phyloP scores from a whole-genome alignment of 2,329 filamentous ascomycete genomes.

The Diaporthe sp. region DNA sequence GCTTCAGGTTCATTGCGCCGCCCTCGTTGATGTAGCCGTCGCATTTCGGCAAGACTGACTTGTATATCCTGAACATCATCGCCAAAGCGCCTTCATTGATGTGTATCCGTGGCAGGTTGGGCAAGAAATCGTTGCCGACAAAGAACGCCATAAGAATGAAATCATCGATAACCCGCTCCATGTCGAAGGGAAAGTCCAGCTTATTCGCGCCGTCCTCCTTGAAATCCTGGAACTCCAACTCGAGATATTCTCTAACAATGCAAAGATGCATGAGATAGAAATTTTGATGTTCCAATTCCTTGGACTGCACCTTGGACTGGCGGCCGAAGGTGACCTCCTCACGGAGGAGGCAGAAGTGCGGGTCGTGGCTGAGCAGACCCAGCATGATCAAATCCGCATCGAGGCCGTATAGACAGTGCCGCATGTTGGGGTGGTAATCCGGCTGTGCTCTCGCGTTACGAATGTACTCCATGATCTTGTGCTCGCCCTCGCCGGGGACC shows the following conservation, averaged over 20 bases:
- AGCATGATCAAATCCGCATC: slow-evolving; percentile 99
- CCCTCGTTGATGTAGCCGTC: slow-evolving; percentile 97
- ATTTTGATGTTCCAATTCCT: slow-evolving; percentile 98
- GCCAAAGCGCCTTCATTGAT: slow-evolving; percentile 98
- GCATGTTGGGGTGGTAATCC: slow-evolving; percentile 91
- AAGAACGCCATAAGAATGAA: slow-evolving; percentile 99
- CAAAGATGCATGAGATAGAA: slow-evolving; percentile 98
- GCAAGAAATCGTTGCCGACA: slow-evolving; percentile 98
- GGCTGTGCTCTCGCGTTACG: slow-evolving; percentile 96
- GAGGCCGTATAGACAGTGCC: slow-evolving; percentile 96
- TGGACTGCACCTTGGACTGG: slow-evolving; percentile 87
- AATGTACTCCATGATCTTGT: slow-evolving; percentile 99
- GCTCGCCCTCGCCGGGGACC: slow-evolving; percentile 97
- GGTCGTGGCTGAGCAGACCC: slow-evolving; percentile 95
- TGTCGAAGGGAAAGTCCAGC: slow-evolving; percentile 85
- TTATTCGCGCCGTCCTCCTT: slow-evolving; percentile 73
- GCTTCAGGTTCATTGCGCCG: slow-evolving; percentile 89
- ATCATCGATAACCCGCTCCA: slow-evolving; percentile 98
- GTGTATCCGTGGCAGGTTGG: slow-evolving; percentile 94
- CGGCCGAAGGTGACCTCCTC: slow-evolving; percentile 98
- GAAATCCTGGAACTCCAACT: slow-evolving; percentile 95
- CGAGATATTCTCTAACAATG: slow-evolving; percentile 96
- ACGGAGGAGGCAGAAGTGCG: slow-evolving; percentile 95
- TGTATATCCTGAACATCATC: slow-evolving; percentile 98
- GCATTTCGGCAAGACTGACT: slow-evolving; percentile 86